Base-by-base conservation (phyloP, 192 early-diverging fungal species). In the Coemansia sp. region DNA sequence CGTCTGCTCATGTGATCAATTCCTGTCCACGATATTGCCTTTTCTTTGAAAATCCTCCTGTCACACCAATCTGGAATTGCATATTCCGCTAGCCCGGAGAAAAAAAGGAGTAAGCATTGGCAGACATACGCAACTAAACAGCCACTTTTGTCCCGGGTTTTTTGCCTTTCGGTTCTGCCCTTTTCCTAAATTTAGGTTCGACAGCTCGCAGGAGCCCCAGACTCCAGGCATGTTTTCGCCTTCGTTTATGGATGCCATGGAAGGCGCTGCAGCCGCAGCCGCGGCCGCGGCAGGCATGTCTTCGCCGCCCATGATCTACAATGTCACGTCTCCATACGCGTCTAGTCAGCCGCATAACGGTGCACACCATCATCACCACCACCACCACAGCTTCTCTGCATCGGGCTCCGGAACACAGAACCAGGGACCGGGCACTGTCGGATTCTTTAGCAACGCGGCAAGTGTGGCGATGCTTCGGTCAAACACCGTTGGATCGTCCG, bases 181-280 rank as follows among this genome's bases (percentile, higher is more conserved):
- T 8, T 26, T 41, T 16, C 15, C 13, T 40, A 6, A n/a, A 6
- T 18, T 11, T 59, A 54, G 41, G 15, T 63, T 60, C 36, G 4
- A 55, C 18, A 61, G 58, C 36, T 39, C 71, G 0, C 85, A 77
- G 51, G 73, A 76, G 43, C 90, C 88, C 8, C 76, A 76, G 10
- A 89, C 88, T n/a, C 90, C 90, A 0, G 86, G 82, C 18, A 89
- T 91, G 78, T 91, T 91, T 48, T 86, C 88, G 48, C 88, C 90
- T n/a, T 85, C 80, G 55, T 91, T 91, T 66, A 74, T 87, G 47
- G 88, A 88, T 12, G 84, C 90, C 5, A 71, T 91, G 41, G 76
- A 76, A 61, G 79, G 69, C 67, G 84, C 69, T 37, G 80, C 82
- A 2, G 74, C 69, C 45, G 69, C 69, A 7, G 73, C 66, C 2